phyloP scores from a whole-genome alignment of 768 basidiomycete genomes.

The Trichaptum fuscoviolaceum region DNA sequence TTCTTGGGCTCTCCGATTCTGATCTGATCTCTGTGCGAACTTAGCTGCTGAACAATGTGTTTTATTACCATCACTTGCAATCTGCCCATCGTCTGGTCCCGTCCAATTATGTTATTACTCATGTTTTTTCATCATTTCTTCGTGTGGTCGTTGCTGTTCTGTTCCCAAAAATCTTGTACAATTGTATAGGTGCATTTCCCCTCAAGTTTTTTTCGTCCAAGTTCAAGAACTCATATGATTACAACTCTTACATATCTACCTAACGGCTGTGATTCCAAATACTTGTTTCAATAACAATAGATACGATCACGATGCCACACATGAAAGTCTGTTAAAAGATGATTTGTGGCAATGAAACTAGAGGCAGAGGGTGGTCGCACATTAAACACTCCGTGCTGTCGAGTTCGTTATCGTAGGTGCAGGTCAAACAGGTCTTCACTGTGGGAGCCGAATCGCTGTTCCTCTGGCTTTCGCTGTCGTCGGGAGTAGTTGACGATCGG shows the following conservation, averaged over 20 bases:
- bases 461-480: conserved; percentile 10
- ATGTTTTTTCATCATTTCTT: background rate
- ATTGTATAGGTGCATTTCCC: conserved; percentile 1
- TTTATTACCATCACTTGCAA: background rate
- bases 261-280: background rate
- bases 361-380: background rate
- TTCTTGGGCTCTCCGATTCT: background rate
- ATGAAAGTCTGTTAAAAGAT: background rate
- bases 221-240: conserved; percentile 6
- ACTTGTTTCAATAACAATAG: background rate
- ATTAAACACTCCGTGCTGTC: conserved; percentile 16
- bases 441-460: conserved; percentile 19
- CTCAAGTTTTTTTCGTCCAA: conserved; percentile 1
- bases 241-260: background rate
- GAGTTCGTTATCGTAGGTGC: conserved; percentile 52
- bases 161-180: background rate
- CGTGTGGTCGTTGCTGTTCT: background rate
- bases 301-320: background rate
- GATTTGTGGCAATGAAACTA: background rate
- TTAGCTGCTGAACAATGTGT: conserved; percentile 1
- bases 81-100: conserved; percentile 3
- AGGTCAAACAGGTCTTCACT: conserved; percentile 44
- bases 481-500: conserved; percentile 9
- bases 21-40: background rate
- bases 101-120: conserved; percentile 2